Evolutionary conservation across 768 basidiomycete genomes (phyloP).

Genomic region (Phanerodontia chrysosporium): DNA sequence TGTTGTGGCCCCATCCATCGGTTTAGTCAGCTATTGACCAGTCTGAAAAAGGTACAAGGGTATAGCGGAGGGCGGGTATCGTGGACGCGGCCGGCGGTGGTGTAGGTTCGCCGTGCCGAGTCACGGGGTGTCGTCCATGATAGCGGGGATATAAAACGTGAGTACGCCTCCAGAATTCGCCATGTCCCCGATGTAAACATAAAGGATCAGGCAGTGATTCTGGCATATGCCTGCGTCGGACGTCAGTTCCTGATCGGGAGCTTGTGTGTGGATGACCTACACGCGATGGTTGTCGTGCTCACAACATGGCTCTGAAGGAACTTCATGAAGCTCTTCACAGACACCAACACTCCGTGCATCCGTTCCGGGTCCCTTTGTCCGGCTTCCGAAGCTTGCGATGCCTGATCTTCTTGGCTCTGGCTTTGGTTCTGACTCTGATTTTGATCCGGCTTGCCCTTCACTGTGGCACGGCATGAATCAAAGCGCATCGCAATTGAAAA

Average conservation of each 20-base stretch:
- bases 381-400: conserved; percentile 27
- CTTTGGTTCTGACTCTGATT: conserved; percentile 8
- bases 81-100: background rate
- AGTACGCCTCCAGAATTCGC: conserved; percentile 78
- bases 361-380: conserved; percentile 44
- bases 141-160: conserved; percentile 84
- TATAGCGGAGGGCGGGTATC: background rate
- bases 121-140: conserved; percentile 46
- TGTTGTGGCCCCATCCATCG: background rate
- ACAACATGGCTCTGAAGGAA: conserved; percentile 79
- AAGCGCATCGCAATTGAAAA: no score
- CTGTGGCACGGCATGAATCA: no score
- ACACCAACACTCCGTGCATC: conserved; percentile 63
- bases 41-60: background rate
- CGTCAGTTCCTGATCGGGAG: no score
- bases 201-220: conserved; percentile 80
- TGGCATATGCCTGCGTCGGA: conserved; percentile 84
- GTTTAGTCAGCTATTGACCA: background rate
- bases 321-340: conserved; percentile 71
- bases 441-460: conserved; percentile 17
- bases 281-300: conserved; percentile 82
- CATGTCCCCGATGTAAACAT: conserved; percentile 83
- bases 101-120: background rate
- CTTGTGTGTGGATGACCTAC: conserved; percentile 52
- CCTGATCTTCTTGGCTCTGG: background rate